These are phyloP conservation scores for Didymella pomorum DNA, from an alignment of 2,329 filamentous ascomycete species.

Conservation along the genomic window DNA sequence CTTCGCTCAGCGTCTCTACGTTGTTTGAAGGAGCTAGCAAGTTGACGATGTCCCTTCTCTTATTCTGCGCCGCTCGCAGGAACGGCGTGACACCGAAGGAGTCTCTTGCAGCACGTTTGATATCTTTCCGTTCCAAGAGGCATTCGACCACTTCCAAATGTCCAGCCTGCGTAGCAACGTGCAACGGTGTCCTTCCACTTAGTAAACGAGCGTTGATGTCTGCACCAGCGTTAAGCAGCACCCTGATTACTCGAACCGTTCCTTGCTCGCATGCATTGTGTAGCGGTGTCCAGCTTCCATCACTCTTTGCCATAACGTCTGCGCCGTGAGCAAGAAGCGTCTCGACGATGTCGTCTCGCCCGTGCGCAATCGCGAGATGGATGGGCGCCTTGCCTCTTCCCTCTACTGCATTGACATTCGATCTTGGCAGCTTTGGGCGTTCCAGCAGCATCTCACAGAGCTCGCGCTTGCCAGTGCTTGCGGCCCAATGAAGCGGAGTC, in stretches of 20 bases:
- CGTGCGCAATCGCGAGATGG: constrained; percentile 46
- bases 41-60: constrained; percentile 52
- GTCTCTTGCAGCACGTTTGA: constrained; percentile 52
- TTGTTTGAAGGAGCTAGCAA: constrained; percentile 53
- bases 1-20: constrained; percentile 47
- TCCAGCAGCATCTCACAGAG: constrained; percentile 59
- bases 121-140: constrained; percentile 46
- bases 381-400: constrained; percentile 48
- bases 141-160: constrained; percentile 49
- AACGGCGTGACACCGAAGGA: constrained; percentile 56
- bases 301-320: constrained; percentile 45
- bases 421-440: constrained; percentile 33
- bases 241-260: constrained; percentile 41
- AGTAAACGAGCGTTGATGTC: constrained; percentile 45
- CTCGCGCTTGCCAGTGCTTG: constrained; percentile 62
- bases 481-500: constrained; percentile 66
- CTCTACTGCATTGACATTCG: constrained; percentile 47
- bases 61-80: constrained; percentile 52
- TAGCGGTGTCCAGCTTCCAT: constrained; percentile 46
- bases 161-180: constrained; percentile 49
- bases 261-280: constrained; percentile 49
- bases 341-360: constrained; percentile 48
- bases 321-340: constrained; percentile 42
- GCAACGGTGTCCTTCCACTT: constrained; percentile 49
- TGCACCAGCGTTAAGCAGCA: constrained; percentile 43